phyloP scores from a whole-genome alignment of 441 rosid genomes.

The Kokia cookei region DNA sequence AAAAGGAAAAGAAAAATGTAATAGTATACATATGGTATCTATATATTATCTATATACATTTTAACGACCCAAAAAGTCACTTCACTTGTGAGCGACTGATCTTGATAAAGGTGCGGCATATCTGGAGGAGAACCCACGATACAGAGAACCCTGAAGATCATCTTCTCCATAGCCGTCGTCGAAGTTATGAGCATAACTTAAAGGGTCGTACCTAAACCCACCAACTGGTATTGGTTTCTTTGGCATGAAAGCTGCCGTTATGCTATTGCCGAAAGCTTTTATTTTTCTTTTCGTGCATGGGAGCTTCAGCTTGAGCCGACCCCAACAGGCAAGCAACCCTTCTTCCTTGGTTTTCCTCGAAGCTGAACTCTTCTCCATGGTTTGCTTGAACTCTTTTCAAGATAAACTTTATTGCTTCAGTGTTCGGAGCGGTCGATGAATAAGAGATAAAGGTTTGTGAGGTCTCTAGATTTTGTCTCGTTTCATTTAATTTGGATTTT shows the following conservation, averaged over 20 bases:
- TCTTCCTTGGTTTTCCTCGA: slow-evolving; percentile 12
- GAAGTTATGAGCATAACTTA: slow-evolving; percentile 62
- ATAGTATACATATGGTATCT: not conserved
- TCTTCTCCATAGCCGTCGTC: slow-evolving; percentile 44
- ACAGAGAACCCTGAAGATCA: slow-evolving; percentile 15
- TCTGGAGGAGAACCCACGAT: slow-evolving; percentile 42
- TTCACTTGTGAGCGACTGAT: slow-evolving; percentile 8
- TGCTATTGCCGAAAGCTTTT: slow-evolving; percentile 18
- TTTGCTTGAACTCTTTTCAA: not conserved
- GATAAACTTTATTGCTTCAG: not conserved
- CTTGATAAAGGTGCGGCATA: slow-evolving; percentile 28
- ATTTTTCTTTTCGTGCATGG: slow-evolving; percentile 34
- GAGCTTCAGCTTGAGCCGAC: slow-evolving; percentile 42
- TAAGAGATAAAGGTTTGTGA: not conserved
- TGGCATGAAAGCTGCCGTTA: slow-evolving; percentile 16
- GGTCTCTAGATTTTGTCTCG: slow-evolving; percentile 1
- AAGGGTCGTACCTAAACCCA: slow-evolving; percentile 49
- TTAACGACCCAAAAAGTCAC: not conserved
- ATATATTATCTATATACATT: not conserved
- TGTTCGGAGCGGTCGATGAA: not conserved
- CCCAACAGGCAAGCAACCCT: slow-evolving; percentile 43
- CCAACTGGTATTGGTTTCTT: slow-evolving; percentile 24
- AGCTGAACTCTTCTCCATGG: slow-evolving; percentile 17
- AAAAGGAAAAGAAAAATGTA: not conserved
- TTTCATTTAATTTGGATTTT: slow-evolving; percentile 11